These are phyloP conservation scores for Ceraceosorus guamensis DNA, from an alignment of 1,284 basidiomycete genomes.

Conservation along the genomic window DNA sequence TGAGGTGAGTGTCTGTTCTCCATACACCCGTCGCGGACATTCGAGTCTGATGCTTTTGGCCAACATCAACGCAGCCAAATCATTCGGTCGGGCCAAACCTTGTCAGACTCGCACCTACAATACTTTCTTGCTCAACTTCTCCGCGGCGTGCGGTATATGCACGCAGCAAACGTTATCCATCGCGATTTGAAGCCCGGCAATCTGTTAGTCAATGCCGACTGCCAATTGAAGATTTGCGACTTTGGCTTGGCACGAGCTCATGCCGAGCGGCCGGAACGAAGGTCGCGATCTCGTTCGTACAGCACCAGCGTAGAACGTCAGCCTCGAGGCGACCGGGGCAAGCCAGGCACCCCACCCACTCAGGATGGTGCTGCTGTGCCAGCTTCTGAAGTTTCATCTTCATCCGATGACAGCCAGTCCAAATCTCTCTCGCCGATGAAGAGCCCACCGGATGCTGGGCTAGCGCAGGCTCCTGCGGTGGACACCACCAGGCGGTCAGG, in stretches of 20 bases:
- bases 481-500: no score
- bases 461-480: neutral
- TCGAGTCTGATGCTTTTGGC: neutral
- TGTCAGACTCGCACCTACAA: constrained; percentile 43
- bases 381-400: no score
- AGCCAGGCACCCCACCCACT: constrained; percentile 3
- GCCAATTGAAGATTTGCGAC: constrained; percentile 43
- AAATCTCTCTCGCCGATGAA: neutral
- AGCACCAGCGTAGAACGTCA: neutral
- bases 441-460: neutral
- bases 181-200: constrained; percentile 48
- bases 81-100: constrained; percentile 39
- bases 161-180: constrained; percentile 42
- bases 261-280: constrained; percentile 1
- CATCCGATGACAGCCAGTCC: neutral
- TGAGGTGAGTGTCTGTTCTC: constrained; percentile 17
- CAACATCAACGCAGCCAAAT: constrained; percentile 29
- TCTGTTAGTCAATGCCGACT: constrained; percentile 46
- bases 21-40: no score
- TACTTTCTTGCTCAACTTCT: constrained; percentile 47
- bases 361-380: no score
- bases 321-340: neutral
- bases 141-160: constrained; percentile 44
- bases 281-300: no score
- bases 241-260: constrained; percentile 44